Evolutionary conservation across 2,329 filamentous ascomycete genomes (phyloP).

Genomic region (Graphilbum ipis-grandicollis): DNA sequence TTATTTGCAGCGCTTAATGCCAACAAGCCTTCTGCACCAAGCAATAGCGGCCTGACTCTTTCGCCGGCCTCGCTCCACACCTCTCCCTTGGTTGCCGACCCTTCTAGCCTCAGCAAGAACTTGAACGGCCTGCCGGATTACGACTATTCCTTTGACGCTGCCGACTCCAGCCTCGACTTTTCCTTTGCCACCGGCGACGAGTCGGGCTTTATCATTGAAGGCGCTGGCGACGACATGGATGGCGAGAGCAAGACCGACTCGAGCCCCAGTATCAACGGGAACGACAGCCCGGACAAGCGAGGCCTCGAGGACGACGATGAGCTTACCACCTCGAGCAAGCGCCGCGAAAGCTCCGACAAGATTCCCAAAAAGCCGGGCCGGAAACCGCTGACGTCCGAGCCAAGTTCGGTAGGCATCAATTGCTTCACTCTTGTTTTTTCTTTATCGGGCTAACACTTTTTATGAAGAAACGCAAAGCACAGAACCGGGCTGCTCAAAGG

Average conservation of each 20-base stretch:
- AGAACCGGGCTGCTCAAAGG: conserved; percentile 81
- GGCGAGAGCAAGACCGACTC: conserved; percentile 15
- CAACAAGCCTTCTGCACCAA: conserved; percentile 32
- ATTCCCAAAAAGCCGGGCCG: conserved; percentile 87
- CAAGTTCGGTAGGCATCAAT: conserved; percentile 91
- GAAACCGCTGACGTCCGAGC: conserved; percentile 89
- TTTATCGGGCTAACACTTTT: not conserved
- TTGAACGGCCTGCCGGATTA: conserved; percentile 57
- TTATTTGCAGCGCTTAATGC: conserved; percentile 62
- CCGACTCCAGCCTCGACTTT: conserved; percentile 59
- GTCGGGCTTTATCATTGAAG: conserved; percentile 49
- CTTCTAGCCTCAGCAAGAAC: conserved; percentile 22
- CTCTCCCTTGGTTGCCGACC: conserved; percentile 27
- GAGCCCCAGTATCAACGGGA: conserved; percentile 42
- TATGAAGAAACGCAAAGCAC: conserved; percentile 76
- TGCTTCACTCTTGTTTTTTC: conserved; percentile 13
- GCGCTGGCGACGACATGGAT: conserved; percentile 17
- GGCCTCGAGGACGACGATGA: conserved; percentile 55
- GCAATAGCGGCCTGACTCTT: conserved; percentile 23
- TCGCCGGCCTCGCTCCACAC: conserved; percentile 31
- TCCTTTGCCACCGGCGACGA: conserved; percentile 38
- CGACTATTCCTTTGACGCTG: conserved; percentile 53
- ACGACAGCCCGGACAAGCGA: conserved; percentile 50
- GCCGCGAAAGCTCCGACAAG: conserved; percentile 71
- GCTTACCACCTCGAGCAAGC: conserved; percentile 39